Conservation (phyloP, 805 yeast genomes). For the Pichia occidentalis region DNA sequence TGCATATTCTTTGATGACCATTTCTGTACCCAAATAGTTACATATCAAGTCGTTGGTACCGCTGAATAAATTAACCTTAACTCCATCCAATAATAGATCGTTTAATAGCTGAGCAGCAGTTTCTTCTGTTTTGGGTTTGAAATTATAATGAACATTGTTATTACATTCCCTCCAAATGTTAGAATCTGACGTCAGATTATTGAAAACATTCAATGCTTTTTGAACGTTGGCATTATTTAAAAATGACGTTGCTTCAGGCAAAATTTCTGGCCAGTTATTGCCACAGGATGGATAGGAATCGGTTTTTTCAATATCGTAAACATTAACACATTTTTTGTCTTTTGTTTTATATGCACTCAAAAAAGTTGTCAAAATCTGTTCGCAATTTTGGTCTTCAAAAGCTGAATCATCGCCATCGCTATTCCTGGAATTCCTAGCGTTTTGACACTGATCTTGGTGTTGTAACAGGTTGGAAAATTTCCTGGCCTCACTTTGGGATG, state of each 20-base stretch:
- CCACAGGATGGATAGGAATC: constrained; percentile 88
- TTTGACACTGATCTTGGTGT: constrained; percentile 57
- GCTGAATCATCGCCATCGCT: constrained; percentile 13
- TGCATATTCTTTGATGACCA: constrained; percentile 49
- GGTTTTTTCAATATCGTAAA: constrained; percentile 68
- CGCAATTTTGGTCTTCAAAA: constrained; percentile 31
- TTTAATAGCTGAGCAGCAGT: constrained; percentile 67
- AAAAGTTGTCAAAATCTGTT: constrained; percentile 35
- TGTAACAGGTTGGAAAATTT: constrained; percentile 36
- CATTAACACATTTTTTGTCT: constrained; percentile 56
- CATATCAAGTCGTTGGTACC: constrained; percentile 90
- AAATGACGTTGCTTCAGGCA: constrained; percentile 43
- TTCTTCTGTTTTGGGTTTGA: constrained; percentile 38
- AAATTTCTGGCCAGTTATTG: constrained; percentile 79
- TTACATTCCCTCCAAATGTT: constrained; percentile 83
- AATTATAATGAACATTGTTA: constrained; percentile 43
- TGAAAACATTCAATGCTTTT: constrained; percentile 44
- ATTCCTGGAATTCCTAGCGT: constrained; percentile 32
- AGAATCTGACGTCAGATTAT: constrained; percentile 21
- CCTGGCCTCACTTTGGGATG: constrained; percentile 24
- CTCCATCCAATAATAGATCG: constrained; percentile 41
- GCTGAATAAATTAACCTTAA: constrained; percentile 67
- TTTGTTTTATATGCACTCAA: constrained; percentile 21
- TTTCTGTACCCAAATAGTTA: constrained; percentile 70
- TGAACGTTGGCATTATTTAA: constrained; percentile 41